These are phyloP conservation scores for Cornus controversa DNA, from an alignment of 148 eudicot genomes.

Conservation along the genomic window DNA sequence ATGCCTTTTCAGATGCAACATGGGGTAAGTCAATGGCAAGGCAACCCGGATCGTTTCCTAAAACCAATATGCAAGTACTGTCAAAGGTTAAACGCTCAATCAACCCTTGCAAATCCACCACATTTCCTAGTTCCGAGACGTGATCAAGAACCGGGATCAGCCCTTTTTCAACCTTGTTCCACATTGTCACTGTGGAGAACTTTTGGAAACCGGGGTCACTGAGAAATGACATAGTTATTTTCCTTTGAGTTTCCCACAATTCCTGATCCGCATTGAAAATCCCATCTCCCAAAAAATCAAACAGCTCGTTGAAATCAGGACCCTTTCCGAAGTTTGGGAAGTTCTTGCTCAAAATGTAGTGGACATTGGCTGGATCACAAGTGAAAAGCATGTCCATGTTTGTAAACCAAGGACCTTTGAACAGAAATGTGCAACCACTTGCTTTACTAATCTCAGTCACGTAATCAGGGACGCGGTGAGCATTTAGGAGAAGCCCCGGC, in stretches of 20 bases:
- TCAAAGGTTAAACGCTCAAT: slow-evolving; percentile 39
- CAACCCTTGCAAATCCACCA: slow-evolving; percentile 38
- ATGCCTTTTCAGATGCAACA: slow-evolving; percentile 3
- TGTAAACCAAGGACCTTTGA: slow-evolving; percentile 26
- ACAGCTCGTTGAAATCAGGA: slow-evolving; percentile 22
- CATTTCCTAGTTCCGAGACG: neutral
- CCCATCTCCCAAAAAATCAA: slow-evolving; percentile 41
- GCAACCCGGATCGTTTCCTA: slow-evolving; percentile 26
- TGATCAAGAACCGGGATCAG: slow-evolving; percentile 25
- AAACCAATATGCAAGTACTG: slow-evolving; percentile 15
- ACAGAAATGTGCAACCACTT: slow-evolving; percentile 11
- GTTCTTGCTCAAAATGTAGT: slow-evolving; percentile 27
- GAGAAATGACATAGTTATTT: slow-evolving; percentile 18
- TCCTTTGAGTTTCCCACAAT: slow-evolving; percentile 33
- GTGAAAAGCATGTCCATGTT: slow-evolving; percentile 29
- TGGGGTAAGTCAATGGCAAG: slow-evolving; percentile 15
- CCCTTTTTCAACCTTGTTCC: slow-evolving; percentile 21
- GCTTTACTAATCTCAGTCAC: neutral
- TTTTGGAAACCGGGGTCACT: slow-evolving; percentile 15
- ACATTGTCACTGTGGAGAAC: neutral
- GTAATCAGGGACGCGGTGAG: slow-evolving; percentile 15
- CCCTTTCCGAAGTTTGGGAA: slow-evolving; percentile 35
- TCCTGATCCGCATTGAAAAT: slow-evolving; percentile 27
- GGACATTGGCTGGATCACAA: slow-evolving; percentile 35
- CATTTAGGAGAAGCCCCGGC: slow-evolving; percentile 11